Evolutionary conservation across 345 rosid species (phyloP).

Genomic region (Eucalyptus curtisii): DNA sequence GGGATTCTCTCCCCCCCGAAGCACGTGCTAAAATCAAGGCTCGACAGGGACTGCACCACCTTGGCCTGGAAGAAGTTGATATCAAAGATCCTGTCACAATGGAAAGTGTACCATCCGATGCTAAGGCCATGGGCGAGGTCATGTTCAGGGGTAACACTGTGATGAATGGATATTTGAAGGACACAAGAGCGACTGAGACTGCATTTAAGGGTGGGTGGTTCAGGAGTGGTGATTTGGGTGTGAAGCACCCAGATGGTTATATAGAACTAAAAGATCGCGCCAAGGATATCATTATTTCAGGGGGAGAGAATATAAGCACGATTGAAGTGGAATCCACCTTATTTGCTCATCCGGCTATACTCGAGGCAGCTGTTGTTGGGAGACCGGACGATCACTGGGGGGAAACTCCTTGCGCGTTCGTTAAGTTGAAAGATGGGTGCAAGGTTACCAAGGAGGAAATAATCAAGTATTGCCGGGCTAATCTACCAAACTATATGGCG

Average conservation of each 20-base stretch:
- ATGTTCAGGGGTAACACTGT: conserved; percentile 74
- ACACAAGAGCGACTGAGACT: conserved; percentile 43
- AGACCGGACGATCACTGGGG: conserved; percentile 75
- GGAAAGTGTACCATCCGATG: conserved; percentile 54
- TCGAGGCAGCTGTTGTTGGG: conserved; percentile 71
- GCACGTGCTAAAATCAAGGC: conserved; percentile 50
- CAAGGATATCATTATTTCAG: conserved; percentile 68
- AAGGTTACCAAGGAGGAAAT: conserved; percentile 28
- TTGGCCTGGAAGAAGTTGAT: conserved; percentile 51
- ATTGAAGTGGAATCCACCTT: conserved; percentile 61
- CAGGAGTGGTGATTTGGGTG: conserved; percentile 64
- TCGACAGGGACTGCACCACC: conserved; percentile 54
- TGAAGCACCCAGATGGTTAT: conserved; percentile 59
- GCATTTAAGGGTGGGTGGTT: conserved; percentile 73
- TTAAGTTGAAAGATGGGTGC: conserved; percentile 23
- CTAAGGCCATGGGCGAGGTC: conserved; percentile 58
- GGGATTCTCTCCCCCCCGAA: conserved; percentile 40
- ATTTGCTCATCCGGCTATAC: conserved; percentile 51
- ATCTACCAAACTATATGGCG: conserved; percentile 56
- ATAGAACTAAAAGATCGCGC: conserved; percentile 64
- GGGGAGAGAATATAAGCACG: conserved; percentile 73
- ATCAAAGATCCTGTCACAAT: conserved; percentile 45
- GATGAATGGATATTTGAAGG: conserved; percentile 67
- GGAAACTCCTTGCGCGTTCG: conserved; percentile 70
- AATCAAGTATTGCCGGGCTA: conserved; percentile 37